Conservation (phyloP, 768 basidiomycete species). For the Rhodotorula paludigena region DNA sequence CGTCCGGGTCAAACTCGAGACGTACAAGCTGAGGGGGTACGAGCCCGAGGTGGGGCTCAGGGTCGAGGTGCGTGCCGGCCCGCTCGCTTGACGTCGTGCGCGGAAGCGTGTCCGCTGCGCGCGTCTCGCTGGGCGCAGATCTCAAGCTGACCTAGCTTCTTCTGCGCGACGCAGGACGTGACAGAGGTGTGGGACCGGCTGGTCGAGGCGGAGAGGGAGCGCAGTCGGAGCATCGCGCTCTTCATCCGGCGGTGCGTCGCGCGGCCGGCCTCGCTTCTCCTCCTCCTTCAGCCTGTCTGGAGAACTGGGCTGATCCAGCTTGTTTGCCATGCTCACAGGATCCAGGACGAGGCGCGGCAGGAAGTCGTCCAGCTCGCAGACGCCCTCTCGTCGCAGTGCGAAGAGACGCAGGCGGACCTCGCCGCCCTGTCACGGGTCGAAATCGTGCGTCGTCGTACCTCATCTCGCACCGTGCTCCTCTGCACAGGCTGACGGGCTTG, state of each 20-base stretch:
- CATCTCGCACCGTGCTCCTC: neutral
- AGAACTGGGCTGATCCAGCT: too few relatives aligned
- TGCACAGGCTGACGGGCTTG: too few relatives aligned
- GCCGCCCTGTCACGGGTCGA: too few relatives aligned
- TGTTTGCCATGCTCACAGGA: too few relatives aligned
- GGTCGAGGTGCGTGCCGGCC: conserved; percentile 52
- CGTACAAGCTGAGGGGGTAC: conserved; percentile 81
- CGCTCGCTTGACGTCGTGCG: neutral
- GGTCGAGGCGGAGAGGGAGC: conserved; percentile 64
- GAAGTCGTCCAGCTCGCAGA: too few relatives aligned
- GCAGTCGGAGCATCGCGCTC: conserved; percentile 72
- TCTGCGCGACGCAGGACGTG: conserved; percentile 55
- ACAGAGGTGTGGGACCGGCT: conserved; percentile 72
- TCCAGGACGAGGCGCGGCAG: conserved; percentile 75
- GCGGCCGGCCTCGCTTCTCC: neutral
- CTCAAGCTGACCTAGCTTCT: neutral
- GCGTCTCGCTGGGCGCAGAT: too few relatives aligned
- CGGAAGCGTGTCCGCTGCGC: too few relatives aligned
- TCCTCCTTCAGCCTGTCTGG: neutral
- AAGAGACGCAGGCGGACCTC: too few relatives aligned
- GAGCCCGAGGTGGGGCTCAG: conserved; percentile 68
- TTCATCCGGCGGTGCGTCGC: conserved; percentile 72
- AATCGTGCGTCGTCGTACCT: too few relatives aligned
- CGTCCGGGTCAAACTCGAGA: conserved; percentile 86
- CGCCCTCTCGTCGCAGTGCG: too few relatives aligned